Evolutionary conservation across 1,284 basidiomycete species (phyloP).

Genomic region (Ganoderma lingzhi): DNA sequence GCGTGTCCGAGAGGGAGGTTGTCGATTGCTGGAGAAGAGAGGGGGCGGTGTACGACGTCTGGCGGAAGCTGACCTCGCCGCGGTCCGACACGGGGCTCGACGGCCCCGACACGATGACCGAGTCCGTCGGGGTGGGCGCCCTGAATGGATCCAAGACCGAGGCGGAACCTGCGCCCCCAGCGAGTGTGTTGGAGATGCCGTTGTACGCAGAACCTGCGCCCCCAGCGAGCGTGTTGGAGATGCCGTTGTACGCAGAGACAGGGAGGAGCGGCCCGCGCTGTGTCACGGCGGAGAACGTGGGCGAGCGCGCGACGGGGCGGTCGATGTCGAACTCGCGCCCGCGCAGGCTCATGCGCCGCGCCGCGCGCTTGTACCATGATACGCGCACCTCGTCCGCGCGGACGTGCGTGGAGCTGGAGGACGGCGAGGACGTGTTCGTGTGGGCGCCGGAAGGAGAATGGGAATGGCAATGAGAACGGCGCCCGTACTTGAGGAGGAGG

Average conservation of each 20-base stretch:
- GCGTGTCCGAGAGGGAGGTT: not conserved
- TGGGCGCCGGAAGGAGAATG: too few species aligned
- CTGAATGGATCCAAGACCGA: not conserved
- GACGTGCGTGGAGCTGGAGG: not conserved
- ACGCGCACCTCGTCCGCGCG: not conserved
- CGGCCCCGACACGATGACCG: slow-evolving; percentile 6
- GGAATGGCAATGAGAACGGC: too few species aligned
- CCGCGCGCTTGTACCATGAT: slow-evolving; percentile 6
- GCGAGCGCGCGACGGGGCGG: not conserved
- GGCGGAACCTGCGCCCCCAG: too few species aligned
- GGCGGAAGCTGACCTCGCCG: not conserved
- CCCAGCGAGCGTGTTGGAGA: not conserved
- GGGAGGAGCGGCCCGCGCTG: slow-evolving; percentile 2
- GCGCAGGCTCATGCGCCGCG: slow-evolving; percentile 1
- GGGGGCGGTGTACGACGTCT: not conserved
- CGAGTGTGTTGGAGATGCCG: not conserved
- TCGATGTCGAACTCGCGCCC: slow-evolving; percentile 7
- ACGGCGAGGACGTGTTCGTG: not conserved
- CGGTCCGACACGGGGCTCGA: slow-evolving; percentile 6
- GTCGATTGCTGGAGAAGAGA: not conserved
- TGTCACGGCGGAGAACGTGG: not conserved
- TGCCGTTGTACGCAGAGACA: not conserved
- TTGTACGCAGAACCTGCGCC: not conserved
- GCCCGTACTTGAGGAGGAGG: not conserved
- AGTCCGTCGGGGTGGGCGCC: slow-evolving; percentile 5